Conservation (phyloP, 2,329 filamentous ascomycete genomes). For the Penicillium italicum region DNA sequence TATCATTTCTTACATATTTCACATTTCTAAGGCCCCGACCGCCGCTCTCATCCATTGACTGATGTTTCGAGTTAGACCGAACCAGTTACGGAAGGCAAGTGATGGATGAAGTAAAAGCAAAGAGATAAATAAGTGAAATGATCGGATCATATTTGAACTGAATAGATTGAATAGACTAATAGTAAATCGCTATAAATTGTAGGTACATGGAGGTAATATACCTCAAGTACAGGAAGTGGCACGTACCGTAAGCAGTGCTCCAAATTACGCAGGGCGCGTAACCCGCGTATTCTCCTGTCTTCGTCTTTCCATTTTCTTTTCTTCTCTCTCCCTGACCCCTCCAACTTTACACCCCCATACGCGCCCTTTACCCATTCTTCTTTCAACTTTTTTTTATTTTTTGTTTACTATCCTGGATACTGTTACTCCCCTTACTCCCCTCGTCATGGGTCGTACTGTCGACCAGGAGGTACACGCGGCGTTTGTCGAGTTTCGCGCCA, state of each 20-base stretch:
- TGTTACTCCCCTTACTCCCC: conserved; percentile 21
- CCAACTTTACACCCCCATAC: conserved; percentile 13
- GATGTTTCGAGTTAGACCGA: not conserved
- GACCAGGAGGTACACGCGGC: conserved; percentile 53
- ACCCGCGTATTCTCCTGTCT: conserved; percentile 23
- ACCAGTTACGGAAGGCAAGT: not conserved
- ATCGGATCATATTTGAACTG: not conserved
- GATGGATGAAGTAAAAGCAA: not conserved
- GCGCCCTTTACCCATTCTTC: conserved; percentile 13
- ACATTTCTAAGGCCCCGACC: not conserved
- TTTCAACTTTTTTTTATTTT: not conserved
- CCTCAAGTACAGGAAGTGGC: not conserved
- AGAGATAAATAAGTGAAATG: not conserved
- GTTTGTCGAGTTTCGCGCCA: conserved; percentile 53
- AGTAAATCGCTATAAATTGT: not conserved
- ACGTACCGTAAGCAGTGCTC: conserved; percentile 17
- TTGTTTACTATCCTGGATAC: conserved; percentile 1
- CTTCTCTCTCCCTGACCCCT: conserved; percentile 14
- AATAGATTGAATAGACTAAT: not conserved
- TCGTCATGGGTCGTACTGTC: conserved; percentile 50
- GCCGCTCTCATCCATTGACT: conserved; percentile 3
- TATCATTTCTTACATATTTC: not conserved
- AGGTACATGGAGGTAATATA: not conserved
- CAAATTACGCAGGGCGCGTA: conserved; percentile 23
- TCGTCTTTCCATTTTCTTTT: conserved; percentile 23